Conservation (phyloP, 305 asterid species). For the Fraxinus baroniana region DNA sequence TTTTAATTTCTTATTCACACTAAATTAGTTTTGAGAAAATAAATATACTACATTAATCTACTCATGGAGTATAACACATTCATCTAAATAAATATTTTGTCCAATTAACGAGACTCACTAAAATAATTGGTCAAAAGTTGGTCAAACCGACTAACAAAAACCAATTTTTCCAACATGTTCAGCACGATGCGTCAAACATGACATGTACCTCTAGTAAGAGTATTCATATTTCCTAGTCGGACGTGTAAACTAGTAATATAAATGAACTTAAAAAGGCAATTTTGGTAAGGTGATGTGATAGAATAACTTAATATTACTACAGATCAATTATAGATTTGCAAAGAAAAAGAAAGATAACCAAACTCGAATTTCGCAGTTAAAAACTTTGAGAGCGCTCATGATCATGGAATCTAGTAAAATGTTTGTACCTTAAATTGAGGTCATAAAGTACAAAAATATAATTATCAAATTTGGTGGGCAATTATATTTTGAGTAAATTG, state of each 20-base stretch:
- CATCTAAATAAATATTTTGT: no score
- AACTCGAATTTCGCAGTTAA: background rate
- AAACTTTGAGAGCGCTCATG: background rate
- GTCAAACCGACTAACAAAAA: no score
- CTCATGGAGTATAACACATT: no score
- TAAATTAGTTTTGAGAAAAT: no score
- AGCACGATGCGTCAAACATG: background rate
- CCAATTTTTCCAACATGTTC: background rate
- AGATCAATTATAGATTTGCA: background rate
- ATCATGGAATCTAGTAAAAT: background rate
- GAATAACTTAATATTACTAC: background rate
- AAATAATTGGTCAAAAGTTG: no score
- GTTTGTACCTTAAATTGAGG: background rate
- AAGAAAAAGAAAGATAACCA: background rate
- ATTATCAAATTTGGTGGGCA: background rate
- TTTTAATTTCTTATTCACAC: no score
- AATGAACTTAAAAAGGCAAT: background rate
- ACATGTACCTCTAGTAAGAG: background rate
- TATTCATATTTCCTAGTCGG: background rate
- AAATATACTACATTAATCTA: no score
- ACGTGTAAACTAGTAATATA: background rate
- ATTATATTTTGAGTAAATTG: background rate
- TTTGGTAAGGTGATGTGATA: background rate
- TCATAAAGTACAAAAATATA: background rate
- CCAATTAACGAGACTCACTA: no score